Evolutionary conservation across 331 rosid genomes (phyloP), one percentile per base, ranked within the genome.

Genomic region (Malus hybrid): DNA sequence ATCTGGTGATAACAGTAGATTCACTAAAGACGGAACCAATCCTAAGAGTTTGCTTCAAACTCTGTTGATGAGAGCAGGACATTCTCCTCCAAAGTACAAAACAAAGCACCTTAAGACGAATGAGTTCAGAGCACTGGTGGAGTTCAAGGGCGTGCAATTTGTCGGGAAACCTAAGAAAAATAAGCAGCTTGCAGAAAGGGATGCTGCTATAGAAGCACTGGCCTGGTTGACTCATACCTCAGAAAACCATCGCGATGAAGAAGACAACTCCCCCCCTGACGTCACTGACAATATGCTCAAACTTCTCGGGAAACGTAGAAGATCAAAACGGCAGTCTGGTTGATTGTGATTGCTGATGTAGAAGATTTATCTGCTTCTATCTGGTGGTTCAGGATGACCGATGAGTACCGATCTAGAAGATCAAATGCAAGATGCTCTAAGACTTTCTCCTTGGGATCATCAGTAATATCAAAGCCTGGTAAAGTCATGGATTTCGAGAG

Each of bases 151-250:
- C 60, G 92, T 94, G 99, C 97, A 94, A 71, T 94, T 94, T 75
- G 97, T 94, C 44, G 96, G 99, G 46, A 94, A 94, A 80, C 97
- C 97, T 0, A 92, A 85, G 89, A 86, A 88, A 84, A 94, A 92
- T 86, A 94, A 94, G 83, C 97, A 91, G 82, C 97, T 92, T 62
- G 97, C 99, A 1, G 99, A 94, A 84, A 88, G 96, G 77, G 97
- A 92, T 81, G 97, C 99, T 72, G 97, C 99, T 63, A 76, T 94
- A 74, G 97, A 94, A 83, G 97, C 99, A 75, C 83, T 94, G 80
- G 99, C 96, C 57, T 94, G 99, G 99, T 81, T 94, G 86, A 94
- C 99, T 69, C 99, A 92, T 72, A 92, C 99, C 67, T 90, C 99
- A 12, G 92, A 90, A 52, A 84, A 87, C 73, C 15, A 46, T 75